These are phyloP conservation scores for Microdochium nivale DNA, from an alignment of 2,329 filamentous ascomycete genomes.

Conservation along the genomic window DNA sequence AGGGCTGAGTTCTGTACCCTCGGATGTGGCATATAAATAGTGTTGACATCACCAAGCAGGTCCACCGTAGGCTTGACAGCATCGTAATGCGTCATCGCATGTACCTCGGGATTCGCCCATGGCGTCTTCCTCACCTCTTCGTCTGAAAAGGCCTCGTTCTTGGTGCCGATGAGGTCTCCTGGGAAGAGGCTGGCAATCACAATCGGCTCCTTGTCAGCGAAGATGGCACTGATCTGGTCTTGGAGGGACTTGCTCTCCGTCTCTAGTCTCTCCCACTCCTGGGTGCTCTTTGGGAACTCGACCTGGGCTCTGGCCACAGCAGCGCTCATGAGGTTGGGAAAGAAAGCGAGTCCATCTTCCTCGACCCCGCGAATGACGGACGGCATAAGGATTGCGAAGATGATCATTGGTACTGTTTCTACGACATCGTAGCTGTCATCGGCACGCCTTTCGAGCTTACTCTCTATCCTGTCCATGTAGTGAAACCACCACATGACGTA, in stretches of 20 bases:
- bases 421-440: background rate
- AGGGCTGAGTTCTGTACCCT: background rate
- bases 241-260: background rate
- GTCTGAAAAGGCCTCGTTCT: background rate
- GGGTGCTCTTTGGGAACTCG: background rate
- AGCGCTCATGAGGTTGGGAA: background rate
- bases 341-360: background rate
- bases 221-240: background rate
- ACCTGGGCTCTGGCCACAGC: background rate
- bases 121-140: background rate
- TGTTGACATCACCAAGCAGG: background rate
- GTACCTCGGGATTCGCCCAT: background rate
- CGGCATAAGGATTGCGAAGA: background rate
- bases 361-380: background rate
- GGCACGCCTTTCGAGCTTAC: background rate
- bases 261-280: background rate
- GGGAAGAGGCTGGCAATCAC: background rate
- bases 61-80: background rate
- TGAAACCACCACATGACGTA: background rate
- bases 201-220: background rate
- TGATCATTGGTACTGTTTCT: background rate
- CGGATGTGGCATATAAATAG: background rate
- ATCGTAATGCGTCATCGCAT: background rate
- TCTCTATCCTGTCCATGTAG: background rate
- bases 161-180: background rate